phyloP scores from a whole-genome alignment of 352 stramenopile species.

The Pythium brassicae region DNA sequence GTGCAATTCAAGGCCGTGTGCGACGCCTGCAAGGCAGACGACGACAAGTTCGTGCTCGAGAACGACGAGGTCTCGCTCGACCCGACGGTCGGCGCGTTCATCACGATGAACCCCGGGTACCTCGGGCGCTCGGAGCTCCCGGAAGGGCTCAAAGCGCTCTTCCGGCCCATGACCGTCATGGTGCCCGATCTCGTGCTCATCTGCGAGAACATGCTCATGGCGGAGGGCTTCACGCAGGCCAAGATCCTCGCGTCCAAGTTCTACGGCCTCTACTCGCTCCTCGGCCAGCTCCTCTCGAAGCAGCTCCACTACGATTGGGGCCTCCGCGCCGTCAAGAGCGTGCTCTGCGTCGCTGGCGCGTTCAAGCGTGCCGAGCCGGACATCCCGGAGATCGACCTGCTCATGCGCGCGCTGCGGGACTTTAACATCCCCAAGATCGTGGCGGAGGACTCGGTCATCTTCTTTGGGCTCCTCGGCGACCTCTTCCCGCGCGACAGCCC shows the following conservation, averaged over 20 bases:
- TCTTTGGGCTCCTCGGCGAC: conserved; percentile 93
- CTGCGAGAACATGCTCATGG: conserved; percentile 98
- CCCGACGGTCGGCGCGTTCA: conserved; percentile 92
- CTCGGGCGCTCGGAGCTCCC: conserved; percentile 92
- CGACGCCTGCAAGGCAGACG: conserved; percentile 93
- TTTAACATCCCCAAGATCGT: conserved; percentile 98
- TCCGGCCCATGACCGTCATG: conserved; percentile 96
- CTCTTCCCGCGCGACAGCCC: conserved; percentile 89
- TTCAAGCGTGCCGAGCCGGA: conserved; percentile 95
- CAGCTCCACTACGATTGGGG: conserved; percentile 96
- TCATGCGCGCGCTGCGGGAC: conserved; percentile 95
- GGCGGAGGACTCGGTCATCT: conserved; percentile 92
- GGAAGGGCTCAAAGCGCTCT: conserved; percentile 94
- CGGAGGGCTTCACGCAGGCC: conserved; percentile 92
- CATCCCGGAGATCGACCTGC: conserved; percentile 89
- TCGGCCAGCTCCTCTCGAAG: conserved; percentile 92
- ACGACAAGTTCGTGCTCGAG: conserved; percentile 92
- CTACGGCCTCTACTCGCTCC: conserved; percentile 93
- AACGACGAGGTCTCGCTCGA: conserved; percentile 92
- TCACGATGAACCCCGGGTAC: conserved; percentile 98
- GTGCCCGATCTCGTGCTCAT: conserved; percentile 95
- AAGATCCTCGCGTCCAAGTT: conserved; percentile 96
- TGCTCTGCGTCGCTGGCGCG: conserved; percentile 91
- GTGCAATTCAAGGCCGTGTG: conserved; percentile 96
- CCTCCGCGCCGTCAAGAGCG: conserved; percentile 93